A percentile compares a stretch with the other conserved stretches of the same genome.
These are phyloP conservation scores for Sporodiniella umbellata DNA, from an alignment of 371 early-diverging fungal genomes.

Conservation along the genomic window DNA sequence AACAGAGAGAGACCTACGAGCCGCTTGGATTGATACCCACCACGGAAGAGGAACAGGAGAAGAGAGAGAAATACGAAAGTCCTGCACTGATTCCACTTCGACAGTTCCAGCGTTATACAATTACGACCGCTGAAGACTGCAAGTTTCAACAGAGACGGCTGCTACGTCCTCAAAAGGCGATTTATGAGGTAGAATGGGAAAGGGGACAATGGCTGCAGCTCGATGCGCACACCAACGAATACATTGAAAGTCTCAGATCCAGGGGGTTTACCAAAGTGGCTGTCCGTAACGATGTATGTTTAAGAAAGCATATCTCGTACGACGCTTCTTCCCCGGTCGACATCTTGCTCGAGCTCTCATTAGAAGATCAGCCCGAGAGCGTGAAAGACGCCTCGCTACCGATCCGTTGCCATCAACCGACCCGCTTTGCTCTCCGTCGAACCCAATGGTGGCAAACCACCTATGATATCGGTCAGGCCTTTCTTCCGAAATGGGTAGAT, in stretches of 20 bases:
- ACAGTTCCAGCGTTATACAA: conserved; percentile 16
- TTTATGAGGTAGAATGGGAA: conserved; percentile 23
- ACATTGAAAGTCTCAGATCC: conserved; percentile 11
- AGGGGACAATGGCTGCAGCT: conserved; percentile 21
- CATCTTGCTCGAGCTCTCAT: conserved; percentile 9
- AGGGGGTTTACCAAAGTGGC: conserved; percentile 13
- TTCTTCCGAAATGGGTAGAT: conserved; percentile 19
- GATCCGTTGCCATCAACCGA: conserved; percentile 11
- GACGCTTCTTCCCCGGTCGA: conserved; percentile 8
- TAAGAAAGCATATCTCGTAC: conserved; percentile 14
- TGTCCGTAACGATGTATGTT: conserved; percentile 8
- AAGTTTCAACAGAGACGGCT: conserved; percentile 7
- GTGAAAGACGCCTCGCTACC: neutral
- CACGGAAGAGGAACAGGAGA: neutral
- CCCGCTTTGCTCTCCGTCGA: conserved; percentile 8
- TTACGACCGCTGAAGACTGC: conserved; percentile 7
- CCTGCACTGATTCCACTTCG: conserved; percentile 13
- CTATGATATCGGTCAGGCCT: conserved; percentile 23
- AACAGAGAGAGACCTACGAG: no score
- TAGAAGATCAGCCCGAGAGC: neutral
- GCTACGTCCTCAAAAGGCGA: conserved; percentile 4
- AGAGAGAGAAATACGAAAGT: neutral
- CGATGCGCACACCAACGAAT: conserved; percentile 3
- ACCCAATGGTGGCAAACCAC: conserved; percentile 19
- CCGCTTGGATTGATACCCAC: no score